phyloP scores from a whole-genome alignment of 192 early-diverging fungal genomes.

The Coemansia erecta region DNA sequence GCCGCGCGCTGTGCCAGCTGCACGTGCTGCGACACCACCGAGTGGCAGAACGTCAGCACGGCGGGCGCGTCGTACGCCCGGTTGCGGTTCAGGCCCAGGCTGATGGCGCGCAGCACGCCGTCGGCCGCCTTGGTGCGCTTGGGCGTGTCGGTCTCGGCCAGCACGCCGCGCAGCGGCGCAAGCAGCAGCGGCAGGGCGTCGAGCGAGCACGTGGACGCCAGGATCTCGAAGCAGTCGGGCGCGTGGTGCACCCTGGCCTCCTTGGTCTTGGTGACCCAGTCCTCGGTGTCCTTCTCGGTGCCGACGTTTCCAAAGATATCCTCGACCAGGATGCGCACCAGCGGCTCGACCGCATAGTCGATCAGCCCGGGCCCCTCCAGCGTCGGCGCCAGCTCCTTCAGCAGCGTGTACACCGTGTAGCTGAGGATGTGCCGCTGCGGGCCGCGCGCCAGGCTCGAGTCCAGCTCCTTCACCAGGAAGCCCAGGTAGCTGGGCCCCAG shows the following conservation, averaged over 20 bases:
- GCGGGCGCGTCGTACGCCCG: constrained; percentile 60
- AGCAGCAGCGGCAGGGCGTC: constrained; percentile 69
- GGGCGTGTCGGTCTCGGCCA: constrained; percentile 78
- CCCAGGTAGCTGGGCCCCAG: constrained; percentile 81
- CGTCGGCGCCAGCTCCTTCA: constrained; percentile 64
- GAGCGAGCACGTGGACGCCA: constrained; percentile 70
- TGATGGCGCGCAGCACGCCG: constrained; percentile 70
- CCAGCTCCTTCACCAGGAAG: constrained; percentile 87
- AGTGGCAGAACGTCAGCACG: constrained; percentile 79
- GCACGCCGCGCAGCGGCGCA: constrained; percentile 80
- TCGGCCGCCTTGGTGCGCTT: constrained; percentile 78
- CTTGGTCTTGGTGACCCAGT: constrained; percentile 83
- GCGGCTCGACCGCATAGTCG: constrained; percentile 72
- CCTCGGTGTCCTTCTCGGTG: constrained; percentile 86
- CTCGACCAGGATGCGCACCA: constrained; percentile 73
- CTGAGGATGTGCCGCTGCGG: constrained; percentile 94
- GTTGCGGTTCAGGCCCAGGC: constrained; percentile 79
- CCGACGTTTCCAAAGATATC: constrained; percentile 93
- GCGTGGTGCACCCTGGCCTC: constrained; percentile 86
- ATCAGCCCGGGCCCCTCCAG: constrained; percentile 67
- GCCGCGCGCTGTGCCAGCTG: constrained; percentile 61
- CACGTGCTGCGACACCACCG: constrained; percentile 83
- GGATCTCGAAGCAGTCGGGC: constrained; percentile 83
- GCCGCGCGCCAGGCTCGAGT: constrained; percentile 72
- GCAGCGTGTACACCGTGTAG: constrained; percentile 83